These are phyloP conservation scores for Bryopsis sp. DNA, from an alignment of 139 green algal species.

Conservation along the genomic window DNA sequence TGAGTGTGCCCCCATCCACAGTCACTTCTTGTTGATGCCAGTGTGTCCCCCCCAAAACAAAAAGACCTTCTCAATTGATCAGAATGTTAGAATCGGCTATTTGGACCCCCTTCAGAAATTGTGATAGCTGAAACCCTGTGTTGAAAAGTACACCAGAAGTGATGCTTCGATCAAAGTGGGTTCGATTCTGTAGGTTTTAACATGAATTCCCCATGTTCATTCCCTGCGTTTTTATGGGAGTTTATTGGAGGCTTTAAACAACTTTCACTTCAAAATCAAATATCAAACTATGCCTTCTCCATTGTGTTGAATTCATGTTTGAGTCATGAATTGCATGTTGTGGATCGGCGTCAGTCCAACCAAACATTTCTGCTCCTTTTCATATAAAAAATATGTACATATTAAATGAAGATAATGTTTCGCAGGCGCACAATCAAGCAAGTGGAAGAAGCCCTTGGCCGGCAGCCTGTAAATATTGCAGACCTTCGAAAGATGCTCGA, in stretches of 20 bases:
- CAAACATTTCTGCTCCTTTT: neutral
- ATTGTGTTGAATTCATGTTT: neutral
- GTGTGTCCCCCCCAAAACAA: neutral
- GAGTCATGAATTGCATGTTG: no score
- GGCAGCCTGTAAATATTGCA: neutral
- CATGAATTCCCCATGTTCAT: no score
- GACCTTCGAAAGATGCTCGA: neutral
- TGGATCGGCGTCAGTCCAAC: no score
- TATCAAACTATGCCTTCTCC: neutral
- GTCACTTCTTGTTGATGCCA: slow-evolving; percentile 9
- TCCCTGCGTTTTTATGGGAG: neutral
- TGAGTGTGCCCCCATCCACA: slow-evolving; percentile 6
- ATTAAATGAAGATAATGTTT: neutral
- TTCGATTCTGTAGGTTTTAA: neutral
- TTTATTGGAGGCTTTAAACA: neutral
- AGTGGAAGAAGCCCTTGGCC: neutral
- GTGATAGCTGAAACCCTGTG: neutral
- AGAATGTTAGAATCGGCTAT: neutral
- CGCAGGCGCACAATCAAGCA: neutral
- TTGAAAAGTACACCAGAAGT: neutral
- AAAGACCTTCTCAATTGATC: neutral
- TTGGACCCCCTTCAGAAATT: neutral
- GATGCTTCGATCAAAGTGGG: neutral
- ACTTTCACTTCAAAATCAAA: neutral
- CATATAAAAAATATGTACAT: neutral